Conservation (phyloP, 208 protist genomes). For the Acanthamoeba sp. region DNA sequence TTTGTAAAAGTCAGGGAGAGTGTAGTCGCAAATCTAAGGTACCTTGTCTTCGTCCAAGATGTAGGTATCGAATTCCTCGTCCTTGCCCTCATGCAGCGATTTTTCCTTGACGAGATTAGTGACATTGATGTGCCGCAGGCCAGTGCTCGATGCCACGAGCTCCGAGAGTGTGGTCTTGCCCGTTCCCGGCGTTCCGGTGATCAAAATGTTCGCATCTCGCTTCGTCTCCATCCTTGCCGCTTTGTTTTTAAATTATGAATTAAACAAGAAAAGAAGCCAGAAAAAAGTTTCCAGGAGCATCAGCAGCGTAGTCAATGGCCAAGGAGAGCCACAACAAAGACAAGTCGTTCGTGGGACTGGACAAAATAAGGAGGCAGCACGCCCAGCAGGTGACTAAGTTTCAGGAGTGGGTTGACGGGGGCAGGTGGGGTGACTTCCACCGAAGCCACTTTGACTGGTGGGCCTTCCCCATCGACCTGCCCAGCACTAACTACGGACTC, state of each 20-base stretch:
- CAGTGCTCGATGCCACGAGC: constrained; percentile 87
- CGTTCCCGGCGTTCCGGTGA: constrained; percentile 96
- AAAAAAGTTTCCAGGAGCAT: background rate
- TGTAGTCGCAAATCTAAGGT: no score
- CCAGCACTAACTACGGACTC: constrained; percentile 31
- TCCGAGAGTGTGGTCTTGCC: constrained; percentile 96
- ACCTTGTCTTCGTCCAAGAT: constrained; percentile 96
- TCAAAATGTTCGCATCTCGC: constrained; percentile 72
- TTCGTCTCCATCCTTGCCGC: background rate
- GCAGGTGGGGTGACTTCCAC: constrained; percentile 9
- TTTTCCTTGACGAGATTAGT: constrained; percentile 94
- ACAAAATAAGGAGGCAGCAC: background rate
- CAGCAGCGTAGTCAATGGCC: background rate
- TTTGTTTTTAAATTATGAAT: background rate
- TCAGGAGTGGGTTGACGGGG: constrained; percentile 1
- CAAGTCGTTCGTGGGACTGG: background rate
- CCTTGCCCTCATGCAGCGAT: constrained; percentile 93
- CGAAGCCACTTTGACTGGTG: constrained; percentile 25
- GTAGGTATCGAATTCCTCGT: constrained; percentile 95
- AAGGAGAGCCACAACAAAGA: background rate
- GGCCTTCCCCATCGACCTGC: constrained; percentile 60
- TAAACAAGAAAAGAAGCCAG: background rate
- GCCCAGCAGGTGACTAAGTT: constrained; percentile 2
- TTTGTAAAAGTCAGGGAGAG: no score
- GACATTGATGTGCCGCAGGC: constrained; percentile 79